A percentile compares a stretch with the other conserved stretches of the same genome.
Evolutionary conservation across 2,329 filamentous ascomycete species (phyloP).

Genomic region (Scorias spongiosa): DNA sequence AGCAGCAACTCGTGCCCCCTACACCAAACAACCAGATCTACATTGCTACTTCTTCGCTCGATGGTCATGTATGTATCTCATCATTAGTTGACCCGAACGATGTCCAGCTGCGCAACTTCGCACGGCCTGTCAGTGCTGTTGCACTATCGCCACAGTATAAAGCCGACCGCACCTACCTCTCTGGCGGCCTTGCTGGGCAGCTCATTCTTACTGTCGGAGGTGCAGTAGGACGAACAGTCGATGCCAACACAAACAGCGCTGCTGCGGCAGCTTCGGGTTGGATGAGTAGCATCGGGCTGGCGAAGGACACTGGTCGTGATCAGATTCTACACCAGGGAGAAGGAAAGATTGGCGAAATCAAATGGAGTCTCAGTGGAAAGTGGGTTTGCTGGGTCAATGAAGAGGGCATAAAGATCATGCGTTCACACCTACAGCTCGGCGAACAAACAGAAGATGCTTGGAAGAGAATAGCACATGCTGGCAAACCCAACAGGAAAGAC

Average conservation of each 20-base stretch:
- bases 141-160: slow-evolving; percentile 92
- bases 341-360: slow-evolving; percentile 77
- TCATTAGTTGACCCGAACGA: slow-evolving; percentile 79
- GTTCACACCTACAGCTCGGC: slow-evolving; percentile 64
- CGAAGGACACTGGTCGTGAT: slow-evolving; percentile 65
- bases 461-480: slow-evolving; percentile 87
- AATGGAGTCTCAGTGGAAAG: slow-evolving; percentile 85
- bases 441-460: slow-evolving; percentile 70
- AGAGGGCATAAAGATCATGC: slow-evolving; percentile 95
- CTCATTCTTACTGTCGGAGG: slow-evolving; percentile 76
- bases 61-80: slow-evolving; percentile 87
- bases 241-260: slow-evolving; percentile 76
- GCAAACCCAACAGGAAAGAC: slow-evolving; percentile 67
- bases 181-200: slow-evolving; percentile 75
- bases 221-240: slow-evolving; percentile 59
- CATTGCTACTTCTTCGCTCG: slow-evolving; percentile 84
- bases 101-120: slow-evolving; percentile 83
- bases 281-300: slow-evolving; percentile 76
- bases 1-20: slow-evolving; percentile 46
- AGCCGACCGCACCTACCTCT: slow-evolving; percentile 74
- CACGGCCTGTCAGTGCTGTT: slow-evolving; percentile 78
- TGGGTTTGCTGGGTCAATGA: slow-evolving; percentile 95
- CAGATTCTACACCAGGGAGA: slow-evolving; percentile 82
- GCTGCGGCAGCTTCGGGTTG: slow-evolving; percentile 68
- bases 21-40: slow-evolving; percentile 82